Evolutionary conservation across 768 basidiomycete species (phyloP), one percentile per base, ranked within the genome.

Genomic region (Paxillus involutus): DNA sequence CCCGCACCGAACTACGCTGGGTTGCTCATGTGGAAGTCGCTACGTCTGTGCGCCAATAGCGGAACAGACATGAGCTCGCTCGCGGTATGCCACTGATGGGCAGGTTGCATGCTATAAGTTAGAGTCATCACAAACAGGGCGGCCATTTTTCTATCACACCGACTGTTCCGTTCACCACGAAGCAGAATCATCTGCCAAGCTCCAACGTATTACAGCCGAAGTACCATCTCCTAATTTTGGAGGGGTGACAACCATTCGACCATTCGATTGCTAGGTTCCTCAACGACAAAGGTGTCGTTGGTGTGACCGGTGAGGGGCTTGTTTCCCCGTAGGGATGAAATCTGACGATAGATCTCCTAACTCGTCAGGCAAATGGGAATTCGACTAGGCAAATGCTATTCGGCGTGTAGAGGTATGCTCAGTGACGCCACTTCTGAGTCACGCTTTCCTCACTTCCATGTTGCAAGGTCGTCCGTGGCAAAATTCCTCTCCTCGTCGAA

Each of bases 401-500:
- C 85, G 93, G 1, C 85, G 88, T 45, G 83, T 95, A 42, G 91
- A 93, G 75, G 82, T 80, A 40, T 40, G 67, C 43, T 12, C 21
- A 19, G 4, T 17, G 37, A 39, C 4, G 11, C 21, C 8, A n/a
- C 42, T 29, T 44, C 33, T 8, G 21, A 5, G 12, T n/a, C 16
- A 19, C 9, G 43, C 30, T 11, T 36, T 2, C 9, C 8, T 56
- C 3, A 47, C 14, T 7, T 26, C 36, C n/a, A 41, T 8, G 47
- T 43, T 11, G 1, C 42, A 30, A 89, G 76, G 88, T 91, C 55
- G 83, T 98, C 59, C 88, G 96, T n/a, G 96, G 96, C 1, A 79
- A 67, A 7, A 75, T 97, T 32, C n/a, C n/a, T n/a, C n/a, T n/a
- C n/a, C n/a, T n/a, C 53, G 80, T 98, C 71, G 91, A 98, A 73